These are phyloP conservation scores for Monosporascus sp. DNA, from an alignment of 2,329 filamentous ascomycete genomes.

Conservation along the genomic window DNA sequence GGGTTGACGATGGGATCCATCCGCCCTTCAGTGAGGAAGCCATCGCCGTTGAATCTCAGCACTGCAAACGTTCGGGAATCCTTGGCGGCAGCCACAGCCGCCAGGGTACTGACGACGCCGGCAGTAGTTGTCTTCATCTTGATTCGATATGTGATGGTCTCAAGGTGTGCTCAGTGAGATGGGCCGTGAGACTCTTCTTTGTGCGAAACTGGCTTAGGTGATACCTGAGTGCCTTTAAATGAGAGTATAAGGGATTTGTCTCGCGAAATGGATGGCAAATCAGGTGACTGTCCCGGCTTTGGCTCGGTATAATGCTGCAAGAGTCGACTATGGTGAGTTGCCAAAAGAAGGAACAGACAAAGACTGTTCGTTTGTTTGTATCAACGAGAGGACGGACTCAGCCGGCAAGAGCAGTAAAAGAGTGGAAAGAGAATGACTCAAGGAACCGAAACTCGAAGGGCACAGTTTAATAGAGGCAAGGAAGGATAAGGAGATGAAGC, in stretches of 20 bases:
- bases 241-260: constrained; percentile 2
- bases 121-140: constrained; percentile 21
- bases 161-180: constrained; percentile 2
- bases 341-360: constrained; percentile 22
- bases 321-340: constrained; percentile 4
- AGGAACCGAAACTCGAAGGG: neutral
- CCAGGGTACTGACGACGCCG: constrained; percentile 22
- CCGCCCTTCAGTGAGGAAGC: constrained; percentile 54
- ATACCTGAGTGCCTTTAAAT: constrained; percentile 12
- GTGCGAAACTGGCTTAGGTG: constrained; percentile 13
- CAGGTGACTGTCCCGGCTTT: neutral
- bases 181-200: constrained; percentile 10
- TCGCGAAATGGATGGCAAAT: neutral
- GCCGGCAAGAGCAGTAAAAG: constrained; percentile 20
- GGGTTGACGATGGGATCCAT: constrained; percentile 65
- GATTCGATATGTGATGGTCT: neutral
- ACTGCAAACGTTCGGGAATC: constrained; percentile 56
- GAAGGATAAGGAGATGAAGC: neutral
- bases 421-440: constrained; percentile 7
- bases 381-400: constrained; percentile 22
- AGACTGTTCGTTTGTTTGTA: constrained; percentile 17
- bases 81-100: constrained; percentile 37
- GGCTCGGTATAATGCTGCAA: neutral
- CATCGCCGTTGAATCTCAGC: constrained; percentile 63
- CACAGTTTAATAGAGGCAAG: neutral